Evolutionary conservation across 2,329 filamentous ascomycete species (phyloP).

Genomic region (Penicillium sp.): DNA sequence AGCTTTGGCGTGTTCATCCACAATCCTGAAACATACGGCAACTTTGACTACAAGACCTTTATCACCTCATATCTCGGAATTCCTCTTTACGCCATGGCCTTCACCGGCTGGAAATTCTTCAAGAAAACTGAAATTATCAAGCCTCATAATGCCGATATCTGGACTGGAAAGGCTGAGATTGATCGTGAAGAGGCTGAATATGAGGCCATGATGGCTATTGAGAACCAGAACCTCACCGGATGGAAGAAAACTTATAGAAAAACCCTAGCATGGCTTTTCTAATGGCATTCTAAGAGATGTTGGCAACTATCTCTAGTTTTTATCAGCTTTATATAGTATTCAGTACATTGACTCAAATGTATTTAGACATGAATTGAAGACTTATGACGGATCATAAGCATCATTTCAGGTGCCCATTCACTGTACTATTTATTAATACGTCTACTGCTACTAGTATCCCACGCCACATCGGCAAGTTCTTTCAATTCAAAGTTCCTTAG

Average conservation of each 20-base stretch:
- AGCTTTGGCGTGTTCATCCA: slow-evolving; percentile 72
- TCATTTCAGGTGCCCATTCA: too few species aligned
- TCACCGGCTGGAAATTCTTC: slow-evolving; percentile 67
- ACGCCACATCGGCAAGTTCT: not conserved
- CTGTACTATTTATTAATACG: too few species aligned
- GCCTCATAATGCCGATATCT: slow-evolving; percentile 67
- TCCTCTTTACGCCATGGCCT: slow-evolving; percentile 69
- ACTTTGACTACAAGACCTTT: slow-evolving; percentile 73
- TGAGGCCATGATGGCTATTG: slow-evolving; percentile 3
- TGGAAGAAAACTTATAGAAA: slow-evolving; percentile 12
- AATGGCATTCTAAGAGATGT: not conserved
- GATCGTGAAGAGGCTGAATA: slow-evolving; percentile 63
- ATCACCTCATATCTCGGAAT: slow-evolving; percentile 76
- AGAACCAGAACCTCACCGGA: slow-evolving; percentile 9
- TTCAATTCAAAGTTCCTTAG: not conserved
- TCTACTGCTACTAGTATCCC: not conserved
- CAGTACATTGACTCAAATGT: too few species aligned
- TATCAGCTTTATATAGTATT: too few species aligned
- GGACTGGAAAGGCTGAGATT: slow-evolving; percentile 70
- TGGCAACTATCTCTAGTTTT: not conserved
- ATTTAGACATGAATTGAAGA: not conserved
- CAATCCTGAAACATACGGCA: slow-evolving; percentile 45
- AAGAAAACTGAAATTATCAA: slow-evolving; percentile 59
- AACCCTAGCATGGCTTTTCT: slow-evolving; percentile 10
- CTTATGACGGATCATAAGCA: not conserved